A percentile compares a stretch with the other conserved stretches of the same genome.
These are phyloP conservation scores for Hemileccinum impolitum DNA, from an alignment of 768 basidiomycete species.

Conservation along the genomic window DNA sequence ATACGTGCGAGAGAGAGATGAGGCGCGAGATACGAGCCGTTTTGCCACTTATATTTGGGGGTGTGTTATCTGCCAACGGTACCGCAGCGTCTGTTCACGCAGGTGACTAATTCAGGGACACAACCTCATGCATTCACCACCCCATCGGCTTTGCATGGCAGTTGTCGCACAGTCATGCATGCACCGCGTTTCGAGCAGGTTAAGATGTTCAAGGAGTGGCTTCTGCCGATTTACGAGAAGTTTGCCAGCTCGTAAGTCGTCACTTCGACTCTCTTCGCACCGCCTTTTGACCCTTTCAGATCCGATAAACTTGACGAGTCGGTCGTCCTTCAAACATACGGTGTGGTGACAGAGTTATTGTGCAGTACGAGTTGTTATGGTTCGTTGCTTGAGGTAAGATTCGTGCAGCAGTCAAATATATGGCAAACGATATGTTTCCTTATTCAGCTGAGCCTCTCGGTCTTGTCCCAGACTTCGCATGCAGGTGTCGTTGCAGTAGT, in stretches of 20 bases:
- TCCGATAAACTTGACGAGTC: constrained; percentile 32
- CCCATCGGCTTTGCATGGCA: constrained; percentile 36
- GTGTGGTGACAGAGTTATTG: constrained; percentile 57
- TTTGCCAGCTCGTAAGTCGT: constrained; percentile 45
- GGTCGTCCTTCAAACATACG: constrained; percentile 51
- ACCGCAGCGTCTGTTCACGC: constrained; percentile 2
- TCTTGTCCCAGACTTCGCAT: constrained; percentile 52
- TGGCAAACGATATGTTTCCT: constrained; percentile 2
- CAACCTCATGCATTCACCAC: constrained; percentile 28
- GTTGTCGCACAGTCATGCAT: constrained; percentile 45
- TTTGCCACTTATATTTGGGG: constrained; percentile 67
- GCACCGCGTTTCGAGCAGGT: constrained; percentile 76
- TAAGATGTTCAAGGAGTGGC: constrained; percentile 65
- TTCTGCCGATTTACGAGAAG: constrained; percentile 65
- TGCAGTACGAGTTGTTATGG: constrained; percentile 61
- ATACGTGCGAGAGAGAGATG: constrained; percentile 64
- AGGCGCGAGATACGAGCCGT: constrained; percentile 63
- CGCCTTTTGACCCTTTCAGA: constrained; percentile 8
- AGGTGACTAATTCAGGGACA: constrained; percentile 31
- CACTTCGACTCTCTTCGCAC: background rate
- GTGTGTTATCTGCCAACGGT: constrained; percentile 29
- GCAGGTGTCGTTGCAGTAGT: constrained; percentile 55
- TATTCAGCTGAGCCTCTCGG: constrained; percentile 48
- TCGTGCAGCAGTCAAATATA: background rate
- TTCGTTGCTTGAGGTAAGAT: constrained; percentile 62